These are phyloP conservation scores for Macrophomina pseudophaseolina DNA, from an alignment of 2,329 filamentous ascomycete species.

Conservation along the genomic window DNA sequence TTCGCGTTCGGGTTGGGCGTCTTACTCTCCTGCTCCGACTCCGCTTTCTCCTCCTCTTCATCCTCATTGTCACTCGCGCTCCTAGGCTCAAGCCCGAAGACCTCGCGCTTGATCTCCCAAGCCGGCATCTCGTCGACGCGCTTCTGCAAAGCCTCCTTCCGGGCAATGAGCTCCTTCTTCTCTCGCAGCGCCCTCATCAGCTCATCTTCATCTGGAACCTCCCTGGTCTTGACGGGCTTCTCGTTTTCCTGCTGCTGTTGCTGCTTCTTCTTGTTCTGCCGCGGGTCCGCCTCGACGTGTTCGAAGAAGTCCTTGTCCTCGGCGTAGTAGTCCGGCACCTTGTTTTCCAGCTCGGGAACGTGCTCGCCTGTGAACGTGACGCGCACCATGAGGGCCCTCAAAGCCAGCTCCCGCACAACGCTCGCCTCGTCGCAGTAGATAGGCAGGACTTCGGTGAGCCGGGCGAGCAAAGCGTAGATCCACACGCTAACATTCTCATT, in stretches of 20 bases:
- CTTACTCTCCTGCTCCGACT: neutral
- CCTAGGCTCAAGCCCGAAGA: neutral
- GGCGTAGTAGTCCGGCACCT: slow-evolving; percentile 32
- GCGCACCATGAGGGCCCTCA: slow-evolving; percentile 70
- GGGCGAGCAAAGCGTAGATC: slow-evolving; percentile 82
- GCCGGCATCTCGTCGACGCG: slow-evolving; percentile 1
- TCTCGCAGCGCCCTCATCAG: neutral
- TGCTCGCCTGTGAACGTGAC: slow-evolving; percentile 48
- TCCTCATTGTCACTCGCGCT: slow-evolving; percentile 38
- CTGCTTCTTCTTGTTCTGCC: slow-evolving; percentile 1
- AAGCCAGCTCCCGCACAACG: slow-evolving; percentile 74
- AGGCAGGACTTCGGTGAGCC: slow-evolving; percentile 65
- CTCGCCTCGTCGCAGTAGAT: slow-evolving; percentile 48
- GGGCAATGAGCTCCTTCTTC: neutral
- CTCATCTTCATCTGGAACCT: neutral
- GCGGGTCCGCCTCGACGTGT: slow-evolving; percentile 4
- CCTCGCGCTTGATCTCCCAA: slow-evolving; percentile 1
- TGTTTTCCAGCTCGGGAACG: slow-evolving; percentile 37
- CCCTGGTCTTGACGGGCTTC: neutral
- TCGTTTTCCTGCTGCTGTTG: too few relatives aligned
- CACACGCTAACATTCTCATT: slow-evolving; percentile 75
- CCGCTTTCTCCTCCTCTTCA: slow-evolving; percentile 51
- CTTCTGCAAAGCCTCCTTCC: neutral
- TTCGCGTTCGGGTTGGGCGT: slow-evolving; percentile 33
- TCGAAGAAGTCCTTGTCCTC: slow-evolving; percentile 33